phyloP scores from a whole-genome alignment of 1,284 basidiomycete genomes.

The Wolfiporia cocos region DNA sequence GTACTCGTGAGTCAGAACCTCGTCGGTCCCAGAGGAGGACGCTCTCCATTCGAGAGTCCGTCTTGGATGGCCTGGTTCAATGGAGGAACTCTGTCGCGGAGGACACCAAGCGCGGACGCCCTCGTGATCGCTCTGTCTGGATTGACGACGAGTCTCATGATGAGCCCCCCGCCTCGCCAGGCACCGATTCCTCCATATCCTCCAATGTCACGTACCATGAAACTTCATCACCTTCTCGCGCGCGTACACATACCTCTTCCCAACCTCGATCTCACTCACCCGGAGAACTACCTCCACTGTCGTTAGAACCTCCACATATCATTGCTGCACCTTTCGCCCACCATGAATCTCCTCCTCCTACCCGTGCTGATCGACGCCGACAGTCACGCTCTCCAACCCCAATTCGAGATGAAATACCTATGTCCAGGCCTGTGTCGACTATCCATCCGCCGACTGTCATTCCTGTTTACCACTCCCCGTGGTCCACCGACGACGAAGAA shows the following conservation, averaged over 20 bases:
- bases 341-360: constrained; percentile 20
- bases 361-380: constrained; percentile 10
- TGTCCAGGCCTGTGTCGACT: constrained; percentile 7
- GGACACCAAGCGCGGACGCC: constrained; percentile 49
- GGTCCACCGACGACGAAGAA: constrained; percentile 75
- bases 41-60: constrained; percentile 32
- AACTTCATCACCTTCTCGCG: constrained; percentile 29
- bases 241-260: constrained; percentile 31
- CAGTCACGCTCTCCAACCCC: constrained; percentile 17
- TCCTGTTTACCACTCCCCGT: constrained; percentile 40
- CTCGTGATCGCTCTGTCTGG: constrained; percentile 38
- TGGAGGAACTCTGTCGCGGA: constrained; percentile 43
- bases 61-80: constrained; percentile 37
- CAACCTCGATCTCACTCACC: constrained; percentile 36
- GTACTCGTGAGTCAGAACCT: constrained; percentile 28
- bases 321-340: constrained; percentile 14
- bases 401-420: not conserved
- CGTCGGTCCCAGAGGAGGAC: constrained; percentile 30
- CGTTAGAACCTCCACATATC: constrained; percentile 6
- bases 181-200: constrained; percentile 20
- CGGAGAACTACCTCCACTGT: not conserved
- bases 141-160: constrained; percentile 16
- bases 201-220: constrained; percentile 14
- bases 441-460: constrained; percentile 6
- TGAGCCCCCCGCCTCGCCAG: constrained; percentile 17